Evolutionary conservation across 2,329 filamentous ascomycete genomes (phyloP).

Genomic region (Botrytis deweyae): DNA sequence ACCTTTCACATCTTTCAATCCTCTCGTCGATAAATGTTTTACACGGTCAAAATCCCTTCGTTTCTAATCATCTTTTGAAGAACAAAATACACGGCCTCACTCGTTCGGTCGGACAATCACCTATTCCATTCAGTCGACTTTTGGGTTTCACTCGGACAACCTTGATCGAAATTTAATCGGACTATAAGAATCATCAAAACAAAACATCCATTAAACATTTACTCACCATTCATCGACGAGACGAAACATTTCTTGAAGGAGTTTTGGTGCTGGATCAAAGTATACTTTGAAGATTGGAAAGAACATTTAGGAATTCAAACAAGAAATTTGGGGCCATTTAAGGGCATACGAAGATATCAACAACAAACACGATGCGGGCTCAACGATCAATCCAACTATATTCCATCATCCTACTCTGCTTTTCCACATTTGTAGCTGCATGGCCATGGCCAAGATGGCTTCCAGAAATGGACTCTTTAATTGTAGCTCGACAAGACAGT

Average conservation of each 20-base stretch:
- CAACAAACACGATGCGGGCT: constrained; percentile 49
- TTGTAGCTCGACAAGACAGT: constrained; percentile 49
- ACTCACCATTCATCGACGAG: background rate
- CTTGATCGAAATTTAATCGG: background rate
- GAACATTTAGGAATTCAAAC: background rate
- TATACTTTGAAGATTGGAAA: background rate
- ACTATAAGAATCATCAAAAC: background rate
- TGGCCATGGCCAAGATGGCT: constrained; percentile 58
- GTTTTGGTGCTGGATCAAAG: background rate
- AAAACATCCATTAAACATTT: background rate
- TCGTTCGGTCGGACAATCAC: constrained; percentile 14
- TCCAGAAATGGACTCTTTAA: constrained; percentile 52
- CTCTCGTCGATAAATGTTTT: background rate
- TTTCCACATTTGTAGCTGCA: constrained; percentile 46
- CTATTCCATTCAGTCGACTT: background rate
- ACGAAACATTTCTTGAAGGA: background rate
- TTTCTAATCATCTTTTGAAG: background rate
- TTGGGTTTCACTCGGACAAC: constrained; percentile 8
- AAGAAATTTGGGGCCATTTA: constrained; percentile 4
- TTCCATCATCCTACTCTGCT: constrained; percentile 53
- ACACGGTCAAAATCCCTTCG: background rate
- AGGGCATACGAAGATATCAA: constrained; percentile 28
- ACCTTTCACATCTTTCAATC: background rate
- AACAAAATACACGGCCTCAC: constrained; percentile 7
- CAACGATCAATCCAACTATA: constrained; percentile 48